Conservation (phyloP, 805 yeast species). For the Lipomyces oligophaga region DNA sequence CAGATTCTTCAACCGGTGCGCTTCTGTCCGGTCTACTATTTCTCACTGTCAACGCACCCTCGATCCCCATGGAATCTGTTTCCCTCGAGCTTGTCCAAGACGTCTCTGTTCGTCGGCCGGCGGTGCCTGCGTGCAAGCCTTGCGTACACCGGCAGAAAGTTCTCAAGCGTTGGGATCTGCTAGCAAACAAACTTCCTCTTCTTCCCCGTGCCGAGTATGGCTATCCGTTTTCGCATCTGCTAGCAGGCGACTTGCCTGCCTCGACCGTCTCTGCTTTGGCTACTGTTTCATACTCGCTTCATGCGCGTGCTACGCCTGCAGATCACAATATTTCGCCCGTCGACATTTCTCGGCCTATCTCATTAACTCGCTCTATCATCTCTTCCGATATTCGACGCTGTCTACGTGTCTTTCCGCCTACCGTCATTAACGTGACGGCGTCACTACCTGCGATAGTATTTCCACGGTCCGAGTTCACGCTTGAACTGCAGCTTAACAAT, state of each 20-base stretch:
- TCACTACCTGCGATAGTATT: conserved; percentile 83
- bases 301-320: conserved; percentile 45
- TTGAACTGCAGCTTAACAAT: conserved; percentile 73
- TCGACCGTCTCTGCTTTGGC: conserved; percentile 59
- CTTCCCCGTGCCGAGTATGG: conserved; percentile 70
- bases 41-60: conserved; percentile 47
- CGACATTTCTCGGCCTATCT: conserved; percentile 56
- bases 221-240: conserved; percentile 84
- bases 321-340: conserved; percentile 36
- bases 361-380: conserved; percentile 70
- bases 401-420: conserved; percentile 90
- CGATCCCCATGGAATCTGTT: conserved; percentile 52
- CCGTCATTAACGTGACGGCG: conserved; percentile 82
- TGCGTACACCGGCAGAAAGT: conserved; percentile 57
- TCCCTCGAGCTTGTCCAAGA: conserved; percentile 69
- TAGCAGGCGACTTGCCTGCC: conserved; percentile 87
- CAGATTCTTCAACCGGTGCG: conserved; percentile 78
- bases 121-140: conserved; percentile 52
- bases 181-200: conserved; percentile 55
- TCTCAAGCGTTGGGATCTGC: conserved; percentile 85
- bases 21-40: conserved; percentile 74
- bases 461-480: conserved; percentile 80
- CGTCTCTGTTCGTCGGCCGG: conserved; percentile 62
- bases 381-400: conserved; percentile 84
- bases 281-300: conserved; percentile 65